Percentiles rank a stretch among this genome's conserved stretches.
These are phyloP conservation scores for Chernovozyma aurita DNA, from an alignment of 1,139 yeast genomes.

Conservation along the genomic window DNA sequence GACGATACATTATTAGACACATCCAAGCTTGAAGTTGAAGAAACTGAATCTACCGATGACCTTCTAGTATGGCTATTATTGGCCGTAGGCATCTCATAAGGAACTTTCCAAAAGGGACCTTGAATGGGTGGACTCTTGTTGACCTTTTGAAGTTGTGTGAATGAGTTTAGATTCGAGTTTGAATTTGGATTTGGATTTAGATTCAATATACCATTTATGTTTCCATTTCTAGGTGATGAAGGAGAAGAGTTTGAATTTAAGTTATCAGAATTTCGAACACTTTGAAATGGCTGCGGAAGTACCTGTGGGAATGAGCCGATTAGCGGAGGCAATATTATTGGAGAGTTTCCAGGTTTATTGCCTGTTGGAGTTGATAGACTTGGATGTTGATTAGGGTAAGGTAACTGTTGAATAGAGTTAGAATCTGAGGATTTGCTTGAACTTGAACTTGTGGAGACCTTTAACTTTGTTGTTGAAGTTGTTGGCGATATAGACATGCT, in stretches of 20 bases:
- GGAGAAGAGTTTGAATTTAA: conserved; percentile 19
- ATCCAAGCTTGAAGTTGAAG: conserved; percentile 12
- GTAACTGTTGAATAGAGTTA: conserved; percentile 1
- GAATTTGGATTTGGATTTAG: no score
- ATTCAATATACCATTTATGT: conserved; percentile 10
- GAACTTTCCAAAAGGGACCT: conserved; percentile 50
- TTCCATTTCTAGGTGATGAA: conserved; percentile 12
- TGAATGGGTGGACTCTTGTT: conserved; percentile 34
- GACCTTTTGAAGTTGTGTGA: conserved; percentile 5
- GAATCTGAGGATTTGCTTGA: not conserved
- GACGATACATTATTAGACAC: conserved; percentile 7
- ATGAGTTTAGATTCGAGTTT: not conserved
- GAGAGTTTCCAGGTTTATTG: conserved; percentile 8
- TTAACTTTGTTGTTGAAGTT: not conserved
- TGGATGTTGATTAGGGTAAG: not conserved
- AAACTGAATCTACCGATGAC: conserved; percentile 33
- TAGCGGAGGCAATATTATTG: conserved; percentile 25
- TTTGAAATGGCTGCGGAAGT: conserved; percentile 8
- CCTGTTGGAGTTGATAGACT: conserved; percentile 2
- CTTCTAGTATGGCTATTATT: conserved; percentile 16
- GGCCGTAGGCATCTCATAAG: conserved; percentile 43
- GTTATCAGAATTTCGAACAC: not conserved
- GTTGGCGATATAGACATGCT: no score
- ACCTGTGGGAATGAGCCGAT: conserved; percentile 11
- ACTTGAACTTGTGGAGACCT: not conserved